Conservation (phyloP, 73 alveolate genomes). For the Stentor coeruleus region DNA sequence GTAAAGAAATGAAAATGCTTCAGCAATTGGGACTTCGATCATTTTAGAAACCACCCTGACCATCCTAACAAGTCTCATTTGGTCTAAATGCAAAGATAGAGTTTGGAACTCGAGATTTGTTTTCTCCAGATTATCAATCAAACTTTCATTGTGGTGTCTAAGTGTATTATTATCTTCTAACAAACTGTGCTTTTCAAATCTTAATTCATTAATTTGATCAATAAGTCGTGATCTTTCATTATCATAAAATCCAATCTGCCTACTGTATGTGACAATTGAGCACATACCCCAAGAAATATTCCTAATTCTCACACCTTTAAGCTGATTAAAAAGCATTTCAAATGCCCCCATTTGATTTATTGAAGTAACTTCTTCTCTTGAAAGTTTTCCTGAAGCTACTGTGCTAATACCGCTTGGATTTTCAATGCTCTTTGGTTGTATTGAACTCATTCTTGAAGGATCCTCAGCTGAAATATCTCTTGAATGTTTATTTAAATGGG, state of each 20-base stretch:
- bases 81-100: background rate
- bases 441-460: background rate
- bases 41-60: conserved; percentile 16
- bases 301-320: background rate
- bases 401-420: background rate
- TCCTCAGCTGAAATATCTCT: background rate
- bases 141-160: conserved; percentile 23
- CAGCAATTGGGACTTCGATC: conserved; percentile 14
- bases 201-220: background rate
- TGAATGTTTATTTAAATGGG: background rate
- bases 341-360: background rate
- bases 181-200: conserved; percentile 25
- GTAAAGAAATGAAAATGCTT: conserved; percentile 8
- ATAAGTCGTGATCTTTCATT: conserved; percentile 18
- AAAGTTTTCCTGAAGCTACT: conserved; percentile 14
- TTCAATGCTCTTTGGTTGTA: background rate
- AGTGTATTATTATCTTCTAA: conserved; percentile 7
- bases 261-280: background rate
- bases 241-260: background rate
- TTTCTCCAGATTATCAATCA: background rate
- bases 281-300: background rate
- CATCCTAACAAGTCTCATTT: conserved; percentile 23
- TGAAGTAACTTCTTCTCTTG: background rate
- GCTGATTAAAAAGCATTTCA: conserved; percentile 14
- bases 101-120: conserved; percentile 19